phyloP scores from a whole-genome alignment of 2,329 filamentous ascomycete genomes.

The Xylariales sp. region DNA sequence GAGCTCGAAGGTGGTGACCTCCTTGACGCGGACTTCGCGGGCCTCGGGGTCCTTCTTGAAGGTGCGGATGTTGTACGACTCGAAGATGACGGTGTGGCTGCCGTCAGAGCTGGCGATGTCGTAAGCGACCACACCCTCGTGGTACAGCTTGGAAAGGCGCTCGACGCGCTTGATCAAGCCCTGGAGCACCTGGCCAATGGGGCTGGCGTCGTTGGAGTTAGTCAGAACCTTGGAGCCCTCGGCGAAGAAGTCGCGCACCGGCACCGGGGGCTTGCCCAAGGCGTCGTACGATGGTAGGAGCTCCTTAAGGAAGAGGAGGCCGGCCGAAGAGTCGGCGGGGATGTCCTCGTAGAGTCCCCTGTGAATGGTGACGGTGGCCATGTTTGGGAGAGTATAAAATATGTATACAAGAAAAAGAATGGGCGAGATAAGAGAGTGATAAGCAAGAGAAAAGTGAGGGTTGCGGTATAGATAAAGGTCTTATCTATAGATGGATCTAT shows the following conservation, averaged over 20 bases:
- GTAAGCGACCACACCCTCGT: conserved; percentile 1
- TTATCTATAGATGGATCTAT: too few species aligned
- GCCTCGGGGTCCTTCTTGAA: conserved; percentile 4
- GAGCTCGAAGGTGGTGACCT: conserved; percentile 6
- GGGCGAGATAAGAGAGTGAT: background rate
- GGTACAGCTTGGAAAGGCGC: conserved; percentile 5
- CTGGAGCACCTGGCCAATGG: conserved; percentile 5
- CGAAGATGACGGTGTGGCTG: conserved; percentile 6
- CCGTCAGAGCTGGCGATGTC: conserved; percentile 5
- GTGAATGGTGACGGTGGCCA: conserved; percentile 5
- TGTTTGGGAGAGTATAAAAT: background rate
- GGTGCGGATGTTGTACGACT: conserved; percentile 3
- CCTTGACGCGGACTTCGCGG: conserved; percentile 4
- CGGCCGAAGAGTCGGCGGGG: conserved; percentile 1
- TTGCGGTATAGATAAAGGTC: conserved; percentile 2
- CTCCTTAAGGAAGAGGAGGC: conserved; percentile 7
- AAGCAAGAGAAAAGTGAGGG: background rate
- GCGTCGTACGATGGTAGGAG: conserved; percentile 4
- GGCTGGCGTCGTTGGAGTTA: conserved; percentile 6
- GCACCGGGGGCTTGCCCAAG: conserved; percentile 5
- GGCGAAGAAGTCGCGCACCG: conserved; percentile 5
- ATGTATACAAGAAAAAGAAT: background rate
- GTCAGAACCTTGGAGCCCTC: conserved; percentile 4
- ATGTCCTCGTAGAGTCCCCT: conserved; percentile 1
- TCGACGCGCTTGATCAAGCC: conserved; percentile 7